phyloP scores from a whole-genome alignment of 176 grass and related monocot species.

The Urochloa ruziziensis region DNA sequence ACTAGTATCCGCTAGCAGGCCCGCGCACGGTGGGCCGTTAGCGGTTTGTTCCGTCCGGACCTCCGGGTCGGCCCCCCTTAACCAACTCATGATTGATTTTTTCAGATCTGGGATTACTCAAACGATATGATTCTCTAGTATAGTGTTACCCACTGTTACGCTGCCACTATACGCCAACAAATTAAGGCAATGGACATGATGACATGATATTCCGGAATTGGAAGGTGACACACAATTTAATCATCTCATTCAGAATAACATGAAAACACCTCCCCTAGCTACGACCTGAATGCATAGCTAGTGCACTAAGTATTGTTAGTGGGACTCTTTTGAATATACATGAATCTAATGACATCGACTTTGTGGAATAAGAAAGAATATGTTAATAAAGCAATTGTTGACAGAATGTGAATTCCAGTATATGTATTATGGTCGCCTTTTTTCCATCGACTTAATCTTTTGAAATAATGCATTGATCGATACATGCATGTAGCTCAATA shows the following conservation, averaged over 20 bases:
- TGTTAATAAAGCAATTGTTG: too few relatives aligned
- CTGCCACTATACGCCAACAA: too few relatives aligned
- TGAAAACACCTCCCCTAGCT: background rate
- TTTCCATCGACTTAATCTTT: too few relatives aligned
- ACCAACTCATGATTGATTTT: background rate
- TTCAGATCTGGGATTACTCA: background rate
- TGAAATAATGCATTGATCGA: too few relatives aligned
- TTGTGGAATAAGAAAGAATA: too few relatives aligned
- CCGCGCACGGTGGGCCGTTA: background rate
- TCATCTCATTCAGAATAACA: background rate
- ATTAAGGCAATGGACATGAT: background rate
- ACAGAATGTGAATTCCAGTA: too few relatives aligned
- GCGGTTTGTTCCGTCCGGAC: background rate
- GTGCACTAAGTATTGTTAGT: background rate
- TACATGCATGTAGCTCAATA: too few relatives aligned
- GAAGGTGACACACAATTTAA: background rate
- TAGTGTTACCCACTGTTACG: too few relatives aligned
- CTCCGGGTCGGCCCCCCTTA: background rate
- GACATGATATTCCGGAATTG: constrained; percentile 8
- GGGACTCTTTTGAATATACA: too few relatives aligned
- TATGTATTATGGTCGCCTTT: too few relatives aligned
- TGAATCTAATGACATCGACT: too few relatives aligned
- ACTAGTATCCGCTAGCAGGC: background rate
- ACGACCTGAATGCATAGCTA: background rate
- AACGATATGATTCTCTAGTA: background rate